phyloP scores from a whole-genome alignment of 352 stramenopile genomes.

The Phytophthora kernoviae region DNA sequence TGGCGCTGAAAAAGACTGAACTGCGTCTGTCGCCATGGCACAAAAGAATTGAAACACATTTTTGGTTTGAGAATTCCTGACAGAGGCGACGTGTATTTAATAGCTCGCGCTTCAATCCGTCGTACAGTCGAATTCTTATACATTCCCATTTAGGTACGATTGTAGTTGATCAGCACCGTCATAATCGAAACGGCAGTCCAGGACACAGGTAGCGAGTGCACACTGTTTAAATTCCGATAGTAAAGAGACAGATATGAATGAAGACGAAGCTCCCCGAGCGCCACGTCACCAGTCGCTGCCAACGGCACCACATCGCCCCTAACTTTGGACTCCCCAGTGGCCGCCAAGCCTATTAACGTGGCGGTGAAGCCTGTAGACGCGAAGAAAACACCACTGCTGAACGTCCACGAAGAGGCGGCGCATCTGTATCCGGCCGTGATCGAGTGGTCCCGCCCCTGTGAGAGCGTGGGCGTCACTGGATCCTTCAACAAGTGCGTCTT shows the following conservation, averaged over 20 bases:
- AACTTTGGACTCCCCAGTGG: constrained; percentile 5
- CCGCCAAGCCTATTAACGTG: neutral
- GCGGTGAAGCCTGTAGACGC: constrained; percentile 2
- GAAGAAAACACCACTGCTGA: constrained; percentile 26
- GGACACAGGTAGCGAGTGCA: constrained; percentile 10
- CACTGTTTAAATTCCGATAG: neutral
- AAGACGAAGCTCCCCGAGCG: constrained; percentile 3
- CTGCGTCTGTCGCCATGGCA: too few species aligned
- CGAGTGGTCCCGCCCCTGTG: constrained; percentile 60
- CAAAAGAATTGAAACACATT: too few species aligned
- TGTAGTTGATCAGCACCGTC: neutral
- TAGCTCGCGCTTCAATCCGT: neutral
- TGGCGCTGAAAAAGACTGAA: too few species aligned
- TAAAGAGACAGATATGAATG: constrained; percentile 17
- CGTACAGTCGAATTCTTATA: neutral
- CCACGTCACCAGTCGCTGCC: neutral
- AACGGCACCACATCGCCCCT: constrained; percentile 13
- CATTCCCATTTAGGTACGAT: neutral
- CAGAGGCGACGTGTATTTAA: neutral
- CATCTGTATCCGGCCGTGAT: constrained; percentile 63
- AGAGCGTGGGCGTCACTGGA: constrained; percentile 70
- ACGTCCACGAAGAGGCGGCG: constrained; percentile 48
- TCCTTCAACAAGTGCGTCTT: constrained; percentile 80
- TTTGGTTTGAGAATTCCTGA: too few species aligned
- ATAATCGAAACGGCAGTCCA: constrained; percentile 25